Evolutionary conservation across 2,329 filamentous ascomycete species (phyloP).

Genomic region (Neonectria sp.): DNA sequence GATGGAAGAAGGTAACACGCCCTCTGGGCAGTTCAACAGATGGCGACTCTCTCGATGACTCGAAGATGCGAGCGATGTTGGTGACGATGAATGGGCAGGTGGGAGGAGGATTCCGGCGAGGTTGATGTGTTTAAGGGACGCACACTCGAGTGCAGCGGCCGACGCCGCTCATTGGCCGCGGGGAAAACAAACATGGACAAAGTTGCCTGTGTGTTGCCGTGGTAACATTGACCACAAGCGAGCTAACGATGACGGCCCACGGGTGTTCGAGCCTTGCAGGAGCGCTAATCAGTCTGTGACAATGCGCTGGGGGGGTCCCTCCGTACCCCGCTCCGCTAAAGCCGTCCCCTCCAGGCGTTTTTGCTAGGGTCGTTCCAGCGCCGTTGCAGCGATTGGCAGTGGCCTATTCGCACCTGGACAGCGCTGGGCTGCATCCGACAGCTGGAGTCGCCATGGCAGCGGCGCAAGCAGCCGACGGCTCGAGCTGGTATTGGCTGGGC

Average conservation of each 20-base stretch:
- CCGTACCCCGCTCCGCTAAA: conserved; percentile 46
- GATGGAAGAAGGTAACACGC: conserved; percentile 44
- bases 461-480: conserved; percentile 41
- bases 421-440: conserved; percentile 30
- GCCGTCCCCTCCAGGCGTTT: conserved; percentile 40
- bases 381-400: conserved; percentile 25
- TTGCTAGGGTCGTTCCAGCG: conserved; percentile 29
- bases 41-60: conserved; percentile 45
- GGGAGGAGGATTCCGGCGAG: conserved; percentile 42
- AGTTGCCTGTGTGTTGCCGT: conserved; percentile 44
- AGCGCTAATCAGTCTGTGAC: conserved; percentile 48
- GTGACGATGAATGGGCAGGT: conserved; percentile 45
- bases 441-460: conserved; percentile 52
- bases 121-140: conserved; percentile 53
- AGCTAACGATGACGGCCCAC: conserved; percentile 30
- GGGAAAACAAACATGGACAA: conserved; percentile 51
- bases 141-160: conserved; percentile 35
- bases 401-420: conserved; percentile 2
- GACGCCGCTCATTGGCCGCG: conserved; percentile 47
- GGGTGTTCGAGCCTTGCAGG: conserved; percentile 33
- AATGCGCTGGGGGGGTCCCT: conserved; percentile 40
- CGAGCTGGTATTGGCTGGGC: conserved; percentile 42
- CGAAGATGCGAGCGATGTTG: conserved; percentile 43
- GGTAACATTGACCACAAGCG: conserved; percentile 40
- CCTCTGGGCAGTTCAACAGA: conserved; percentile 39